Evolutionary conservation across 2,329 filamentous ascomycete genomes (phyloP).

Genomic region (Penicillium sp.): DNA sequence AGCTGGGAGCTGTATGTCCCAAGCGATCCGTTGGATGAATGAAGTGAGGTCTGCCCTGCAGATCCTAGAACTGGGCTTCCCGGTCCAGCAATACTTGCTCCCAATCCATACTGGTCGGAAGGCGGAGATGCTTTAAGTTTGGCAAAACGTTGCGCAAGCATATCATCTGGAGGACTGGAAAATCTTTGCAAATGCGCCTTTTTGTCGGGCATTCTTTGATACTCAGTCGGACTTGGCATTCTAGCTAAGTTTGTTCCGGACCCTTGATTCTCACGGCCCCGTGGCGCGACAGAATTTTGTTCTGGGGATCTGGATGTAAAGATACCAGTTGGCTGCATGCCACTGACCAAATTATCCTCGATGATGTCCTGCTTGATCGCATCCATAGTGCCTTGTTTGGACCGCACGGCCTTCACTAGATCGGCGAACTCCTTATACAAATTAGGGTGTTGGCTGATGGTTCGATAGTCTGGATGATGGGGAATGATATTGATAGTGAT

Average conservation of each 20-base stretch:
- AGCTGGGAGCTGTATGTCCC: slow-evolving; percentile 19
- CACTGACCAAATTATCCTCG: slow-evolving; percentile 36
- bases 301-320: slow-evolving; percentile 10
- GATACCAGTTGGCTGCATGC: slow-evolving; percentile 26
- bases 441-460: slow-evolving; percentile 53
- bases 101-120: neutral
- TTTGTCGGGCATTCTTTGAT: slow-evolving; percentile 28
- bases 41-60: slow-evolving; percentile 15
- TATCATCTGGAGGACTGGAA: slow-evolving; percentile 34
- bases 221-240: slow-evolving; percentile 44
- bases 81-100: neutral
- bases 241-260: slow-evolving; percentile 23
- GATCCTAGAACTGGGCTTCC: slow-evolving; percentile 10
- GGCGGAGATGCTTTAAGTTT: slow-evolving; percentile 32
- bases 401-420: slow-evolving; percentile 48
- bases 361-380: slow-evolving; percentile 42
- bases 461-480: slow-evolving; percentile 69
- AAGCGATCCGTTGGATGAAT: slow-evolving; percentile 14
- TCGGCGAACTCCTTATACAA: slow-evolving; percentile 51
- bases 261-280: slow-evolving; percentile 25
- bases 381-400: slow-evolving; percentile 44
- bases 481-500: slow-evolving; percentile 76
- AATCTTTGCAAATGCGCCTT: slow-evolving; percentile 24
- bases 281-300: slow-evolving; percentile 13
- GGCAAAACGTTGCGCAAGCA: slow-evolving; percentile 44